A percentile compares a stretch with the other conserved stretches of the same genome.
Conservation (phyloP, 306 rosid species). For the Boehmeria nivea region DNA sequence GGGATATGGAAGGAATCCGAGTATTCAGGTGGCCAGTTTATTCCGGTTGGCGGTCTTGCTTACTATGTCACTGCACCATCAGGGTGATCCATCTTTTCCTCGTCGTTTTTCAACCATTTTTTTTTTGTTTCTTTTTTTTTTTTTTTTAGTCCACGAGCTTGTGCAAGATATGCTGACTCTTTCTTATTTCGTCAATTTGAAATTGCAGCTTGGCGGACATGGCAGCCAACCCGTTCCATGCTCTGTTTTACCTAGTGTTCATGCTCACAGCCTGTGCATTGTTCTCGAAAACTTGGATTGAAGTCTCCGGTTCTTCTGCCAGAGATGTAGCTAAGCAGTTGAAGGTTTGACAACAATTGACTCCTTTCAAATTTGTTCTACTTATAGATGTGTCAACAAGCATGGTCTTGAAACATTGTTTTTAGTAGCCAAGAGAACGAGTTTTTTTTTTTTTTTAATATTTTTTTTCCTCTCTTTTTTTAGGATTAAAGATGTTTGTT, state of each 20-base stretch:
- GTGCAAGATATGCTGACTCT: not conserved
- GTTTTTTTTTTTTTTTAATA: not conserved
- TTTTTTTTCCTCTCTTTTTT: not conserved
- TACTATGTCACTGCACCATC: conserved; percentile 85
- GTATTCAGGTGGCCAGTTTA: conserved; percentile 73
- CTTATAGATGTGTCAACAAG: too few species aligned
- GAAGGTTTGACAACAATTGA: conserved; percentile 36
- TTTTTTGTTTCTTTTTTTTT: not conserved
- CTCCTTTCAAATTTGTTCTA: not conserved
- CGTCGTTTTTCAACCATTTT: conserved; percentile 2
- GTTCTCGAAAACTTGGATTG: conserved; percentile 93
- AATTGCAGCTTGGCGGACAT: conserved; percentile 88
- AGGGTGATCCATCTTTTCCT: conserved; percentile 38
- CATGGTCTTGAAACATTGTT: not conserved
- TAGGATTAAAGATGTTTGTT: too few species aligned
- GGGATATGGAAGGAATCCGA: conserved; percentile 96
- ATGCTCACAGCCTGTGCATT: conserved; percentile 85
- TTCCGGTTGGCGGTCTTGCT: conserved; percentile 88
- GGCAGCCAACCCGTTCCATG: conserved; percentile 94
- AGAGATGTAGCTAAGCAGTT: conserved; percentile 87
- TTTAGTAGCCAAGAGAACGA: too few species aligned
- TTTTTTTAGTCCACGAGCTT: not conserved
- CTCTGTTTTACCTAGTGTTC: conserved; percentile 73
- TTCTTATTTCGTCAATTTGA: not conserved
- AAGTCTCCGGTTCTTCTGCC: conserved; percentile 97